Evolutionary conservation across 2,329 filamentous ascomycete genomes (phyloP), one percentile per base, ranked within the genome.

Genomic region (Epichloe typhina): DNA sequence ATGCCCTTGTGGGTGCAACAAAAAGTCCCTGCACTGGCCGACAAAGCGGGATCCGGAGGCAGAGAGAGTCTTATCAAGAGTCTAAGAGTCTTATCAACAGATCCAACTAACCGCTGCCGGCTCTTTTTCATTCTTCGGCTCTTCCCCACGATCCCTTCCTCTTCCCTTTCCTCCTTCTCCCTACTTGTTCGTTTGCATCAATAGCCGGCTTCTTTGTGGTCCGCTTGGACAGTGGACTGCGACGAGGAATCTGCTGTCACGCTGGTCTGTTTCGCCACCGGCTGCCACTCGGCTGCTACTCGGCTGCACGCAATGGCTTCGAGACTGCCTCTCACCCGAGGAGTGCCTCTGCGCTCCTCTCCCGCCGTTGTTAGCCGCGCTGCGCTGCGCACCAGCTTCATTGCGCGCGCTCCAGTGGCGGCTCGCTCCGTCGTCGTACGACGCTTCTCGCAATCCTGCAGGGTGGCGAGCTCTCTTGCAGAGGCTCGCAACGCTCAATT

Each of bases 321-420:
- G 43, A 55, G 59, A 54, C 54, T 61, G 52, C 54, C 55, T 50
- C 49, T 62, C 40, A 40, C 55, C 23, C 59, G 59, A 46, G 57
- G 55, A 42, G 55, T 54, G 46, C 50, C 55, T 45, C 53, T 58
- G 49, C 56, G 56, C 40, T 49, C 57, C 13, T 58, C 54, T 31
- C 37, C 54, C 44, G 50, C 55, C 41, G 23, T 53, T 47, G 45
- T 51, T 42, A 50, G 52, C 43, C 50, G 52, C 46, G 38, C 35
- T n/a, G 39, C 31, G 39, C 35, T 36, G 36, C 26, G 40, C n/a
- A 19, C 33, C 40, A 50, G 45, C 50, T 46, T 50, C 49, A 15
- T 48, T 46, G 52, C 54, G 42, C 51, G 51, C 39, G 45, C 52
- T 52, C 44, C 52, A 31, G 40, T 44, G n/a, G 33, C 46, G 42